Evolutionary conservation across 352 stramenopile species (phyloP), one percentile per base, ranked within the genome.

Genomic region (Globisporangium yorkense): DNA sequence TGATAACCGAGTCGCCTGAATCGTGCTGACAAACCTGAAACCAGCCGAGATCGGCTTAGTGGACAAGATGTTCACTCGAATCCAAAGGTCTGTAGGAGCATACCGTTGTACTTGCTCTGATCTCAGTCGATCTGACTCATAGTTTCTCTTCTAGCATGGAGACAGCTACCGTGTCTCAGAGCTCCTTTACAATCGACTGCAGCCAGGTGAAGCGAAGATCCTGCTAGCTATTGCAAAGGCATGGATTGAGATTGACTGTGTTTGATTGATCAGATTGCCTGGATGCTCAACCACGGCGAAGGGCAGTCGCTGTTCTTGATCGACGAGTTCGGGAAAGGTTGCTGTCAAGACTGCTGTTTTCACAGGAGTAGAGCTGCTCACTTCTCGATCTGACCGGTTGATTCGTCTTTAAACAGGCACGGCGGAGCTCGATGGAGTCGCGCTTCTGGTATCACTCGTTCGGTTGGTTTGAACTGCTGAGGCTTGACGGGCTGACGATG

Each of bases 141-240:
- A 27, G 24, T 24, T 27, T 20, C 8, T 20, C 35, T 54, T 40
- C 8, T 31, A 92, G 85, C 58, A 75, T 94, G 64, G 86, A 96
- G 63, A 90, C 82, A 29, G 75, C 72, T 8, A 76, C 70, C 35
- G 67, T 89, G 15, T 84, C 78, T 2, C 84, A 94, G 47, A 94
- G 84, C 56, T 93, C 86, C 6, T 96, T 96, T 52, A 94, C 86
- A 7, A 94, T 96, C 39, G 86, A 96, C 63, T 94, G 82, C 65
- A 89, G 80, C 29, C 86, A 95, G 72, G 86, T 94, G 1, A 5
- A 43, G 13, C 1, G 12, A 13, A 18, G 3, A 43, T 6, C 3
- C 37, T 16, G 12, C 12, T 18, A 15, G 20, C 21, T 51, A 13
- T 40, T 13, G 24, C 21, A 39, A 12, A 43, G 8, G 35, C 16